Evolutionary conservation across 2,329 filamentous ascomycete genomes (phyloP), one percentile per base, ranked within the genome.

Genomic region (Ophiosphaerella herpotricha): DNA sequence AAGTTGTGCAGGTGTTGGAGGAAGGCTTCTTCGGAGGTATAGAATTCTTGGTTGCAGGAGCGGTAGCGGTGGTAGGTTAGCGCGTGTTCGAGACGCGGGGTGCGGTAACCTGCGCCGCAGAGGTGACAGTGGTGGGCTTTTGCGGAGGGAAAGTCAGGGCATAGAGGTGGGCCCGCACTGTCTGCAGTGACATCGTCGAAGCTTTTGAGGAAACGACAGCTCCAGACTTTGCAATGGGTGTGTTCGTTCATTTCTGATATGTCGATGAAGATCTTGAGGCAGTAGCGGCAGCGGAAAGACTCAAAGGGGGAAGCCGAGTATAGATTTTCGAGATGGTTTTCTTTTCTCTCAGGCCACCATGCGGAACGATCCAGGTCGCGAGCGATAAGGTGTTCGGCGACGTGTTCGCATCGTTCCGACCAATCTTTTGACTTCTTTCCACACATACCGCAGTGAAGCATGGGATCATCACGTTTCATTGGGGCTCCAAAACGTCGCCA

Each of bases 71-170:
- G 69, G 44, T 68, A 66, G 24, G 63, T 60, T 31, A 69, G 63
- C 7, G 69, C 69, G 50, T 72, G 69, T 31, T 71, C 69, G 8
- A 66, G 48, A 46, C 70, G 67, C 5, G 64, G 60, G 14, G 63
- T 61, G 11, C 63, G 57, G 43, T 72, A 71, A 21, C 66, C 68
- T 9, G 64, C 61, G 33, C 69, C 68, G 40, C 69, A 72, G 6
- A 72, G 54, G 52, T 72, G 66, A 35, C 69, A 72, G 39, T 71
- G 68, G 39, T 71, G 69, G 7, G 67, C 66, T 38, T 70, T 71
- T 31, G 66, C 62, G 16, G 67, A 68, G 1, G 68, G 67, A 14
- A 70, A 68, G 29, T 71, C 67, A 4, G 64, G 59, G 42, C 64
- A 68, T 2, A 71, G 51, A 6, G 68, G 66, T 23, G 68, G 68